These are phyloP conservation scores for Cercospora sp. DNA, from an alignment of 2,329 filamentous ascomycete genomes.

Conservation along the genomic window DNA sequence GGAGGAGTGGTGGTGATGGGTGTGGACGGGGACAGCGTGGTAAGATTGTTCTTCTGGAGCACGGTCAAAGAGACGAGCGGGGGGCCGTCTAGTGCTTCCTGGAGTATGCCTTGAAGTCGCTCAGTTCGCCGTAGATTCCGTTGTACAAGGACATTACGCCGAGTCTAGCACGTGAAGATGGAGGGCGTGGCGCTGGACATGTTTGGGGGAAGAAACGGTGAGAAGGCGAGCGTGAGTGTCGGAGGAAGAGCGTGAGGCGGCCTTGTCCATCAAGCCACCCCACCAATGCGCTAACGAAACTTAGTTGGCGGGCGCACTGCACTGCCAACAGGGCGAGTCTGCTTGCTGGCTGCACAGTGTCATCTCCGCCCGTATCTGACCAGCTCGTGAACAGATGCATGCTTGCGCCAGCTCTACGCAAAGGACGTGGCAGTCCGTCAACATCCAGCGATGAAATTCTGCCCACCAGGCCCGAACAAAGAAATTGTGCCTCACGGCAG, in stretches of 20 bases:
- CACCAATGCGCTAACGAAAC: slow-evolving; percentile 6
- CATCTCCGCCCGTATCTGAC: neutral
- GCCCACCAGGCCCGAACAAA: neutral
- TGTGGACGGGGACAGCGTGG: neutral
- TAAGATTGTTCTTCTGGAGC: slow-evolving; percentile 18
- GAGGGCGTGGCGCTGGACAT: neutral
- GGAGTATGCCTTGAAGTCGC: slow-evolving; percentile 36
- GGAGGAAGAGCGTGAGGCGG: neutral
- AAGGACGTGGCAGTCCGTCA: neutral
- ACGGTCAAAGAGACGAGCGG: slow-evolving; percentile 10
- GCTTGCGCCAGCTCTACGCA: neutral
- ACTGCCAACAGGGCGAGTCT: neutral
- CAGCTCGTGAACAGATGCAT: neutral
- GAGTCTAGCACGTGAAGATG: slow-evolving; percentile 6
- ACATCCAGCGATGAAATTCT: neutral
- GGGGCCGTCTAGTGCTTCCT: slow-evolving; percentile 18
- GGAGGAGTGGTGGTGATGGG: neutral
- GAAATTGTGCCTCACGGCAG: neutral
- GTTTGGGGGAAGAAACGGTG: slow-evolving; percentile 2
- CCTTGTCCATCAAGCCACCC: slow-evolving; percentile 1
- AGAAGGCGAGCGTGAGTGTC: neutral
- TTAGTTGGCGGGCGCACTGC: neutral
- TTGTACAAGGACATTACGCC: slow-evolving; percentile 38
- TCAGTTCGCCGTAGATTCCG: slow-evolving; percentile 35
- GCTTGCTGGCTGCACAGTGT: neutral